Evolutionary conservation across 768 basidiomycete genomes (phyloP).

Genomic region (Trametes cinnabarina): DNA sequence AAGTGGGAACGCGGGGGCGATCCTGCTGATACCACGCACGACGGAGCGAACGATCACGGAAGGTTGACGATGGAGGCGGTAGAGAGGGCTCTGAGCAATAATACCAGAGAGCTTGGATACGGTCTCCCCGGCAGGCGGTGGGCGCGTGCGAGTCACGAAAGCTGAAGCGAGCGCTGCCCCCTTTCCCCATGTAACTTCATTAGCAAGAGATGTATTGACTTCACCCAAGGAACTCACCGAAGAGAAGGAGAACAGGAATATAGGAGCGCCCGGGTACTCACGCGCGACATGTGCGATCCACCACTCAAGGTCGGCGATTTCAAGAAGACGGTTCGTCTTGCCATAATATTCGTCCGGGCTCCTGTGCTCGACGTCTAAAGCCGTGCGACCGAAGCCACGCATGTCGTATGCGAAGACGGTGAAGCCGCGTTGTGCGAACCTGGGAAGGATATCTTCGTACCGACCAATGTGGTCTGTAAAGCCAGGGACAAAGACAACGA

Average conservation of each 20-base stretch:
- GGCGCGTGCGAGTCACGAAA: constrained; percentile 45
- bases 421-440: constrained; percentile 49
- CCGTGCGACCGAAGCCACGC: constrained; percentile 74
- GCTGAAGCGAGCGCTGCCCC: constrained; percentile 61
- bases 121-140: constrained; percentile 31
- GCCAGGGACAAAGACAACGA: constrained; percentile 70
- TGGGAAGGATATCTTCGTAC: constrained; percentile 59
- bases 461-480: constrained; percentile 71
- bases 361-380: constrained; percentile 50
- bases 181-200: constrained; percentile 37
- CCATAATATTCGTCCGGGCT: constrained; percentile 56
- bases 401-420: constrained; percentile 71
- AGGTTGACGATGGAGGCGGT: constrained; percentile 58
- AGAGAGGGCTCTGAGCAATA: constrained; percentile 62
- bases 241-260: constrained; percentile 72
- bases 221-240: constrained; percentile 46
- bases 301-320: constrained; percentile 66
- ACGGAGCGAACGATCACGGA: constrained; percentile 46
- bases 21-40: constrained; percentile 42
- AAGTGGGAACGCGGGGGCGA: constrained; percentile 51
- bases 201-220: background rate
- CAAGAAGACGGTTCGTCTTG: constrained; percentile 56
- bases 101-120: constrained; percentile 53
- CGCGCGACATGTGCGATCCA: constrained; percentile 50
- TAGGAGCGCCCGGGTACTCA: constrained; percentile 42